Conservation (phyloP, 2,329 filamentous ascomycete genomes). For the Teratosphaeria epicoccoides region DNA sequence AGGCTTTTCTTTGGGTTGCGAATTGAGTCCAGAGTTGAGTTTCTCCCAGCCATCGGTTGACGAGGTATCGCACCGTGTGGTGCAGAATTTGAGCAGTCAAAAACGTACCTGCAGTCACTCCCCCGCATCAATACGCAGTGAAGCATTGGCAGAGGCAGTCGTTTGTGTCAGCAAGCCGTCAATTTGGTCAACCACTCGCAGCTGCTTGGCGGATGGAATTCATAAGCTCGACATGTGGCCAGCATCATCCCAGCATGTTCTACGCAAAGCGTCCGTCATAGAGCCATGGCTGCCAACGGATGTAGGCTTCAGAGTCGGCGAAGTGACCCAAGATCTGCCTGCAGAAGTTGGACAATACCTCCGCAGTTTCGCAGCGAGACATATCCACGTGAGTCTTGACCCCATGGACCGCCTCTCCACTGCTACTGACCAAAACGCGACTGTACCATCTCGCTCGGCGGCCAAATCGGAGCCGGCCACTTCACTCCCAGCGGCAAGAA, state of each 20-base stretch:
- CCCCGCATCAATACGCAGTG: too few species aligned
- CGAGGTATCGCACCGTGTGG: too few species aligned
- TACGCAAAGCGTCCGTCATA: too few species aligned
- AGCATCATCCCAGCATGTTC: too few species aligned
- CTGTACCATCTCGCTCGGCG: constrained; percentile 20
- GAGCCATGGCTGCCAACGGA: neutral
- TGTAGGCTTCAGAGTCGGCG: neutral
- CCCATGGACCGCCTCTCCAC: neutral
- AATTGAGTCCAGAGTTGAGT: constrained; percentile 5
- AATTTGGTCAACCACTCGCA: too few species aligned
- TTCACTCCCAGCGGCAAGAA: constrained; percentile 40
- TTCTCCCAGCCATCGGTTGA: too few species aligned
- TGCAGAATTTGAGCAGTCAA: too few species aligned
- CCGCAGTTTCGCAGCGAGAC: constrained; percentile 6
- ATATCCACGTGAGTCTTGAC: constrained; percentile 6
- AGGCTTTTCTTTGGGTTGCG: constrained; percentile 5
- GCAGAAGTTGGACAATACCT: constrained; percentile 5
- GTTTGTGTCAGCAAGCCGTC: too few species aligned
- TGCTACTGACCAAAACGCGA: constrained; percentile 3
- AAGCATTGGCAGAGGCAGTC: too few species aligned
- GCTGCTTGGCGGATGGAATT: too few species aligned
- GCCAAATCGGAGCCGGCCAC: constrained; percentile 39
- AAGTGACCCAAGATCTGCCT: neutral
- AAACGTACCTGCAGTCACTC: too few species aligned
- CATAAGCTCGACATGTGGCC: too few species aligned